Evolutionary conservation across 2,329 filamentous ascomycete genomes (phyloP).

Genomic region (Acrodontium crateriforme): DNA sequence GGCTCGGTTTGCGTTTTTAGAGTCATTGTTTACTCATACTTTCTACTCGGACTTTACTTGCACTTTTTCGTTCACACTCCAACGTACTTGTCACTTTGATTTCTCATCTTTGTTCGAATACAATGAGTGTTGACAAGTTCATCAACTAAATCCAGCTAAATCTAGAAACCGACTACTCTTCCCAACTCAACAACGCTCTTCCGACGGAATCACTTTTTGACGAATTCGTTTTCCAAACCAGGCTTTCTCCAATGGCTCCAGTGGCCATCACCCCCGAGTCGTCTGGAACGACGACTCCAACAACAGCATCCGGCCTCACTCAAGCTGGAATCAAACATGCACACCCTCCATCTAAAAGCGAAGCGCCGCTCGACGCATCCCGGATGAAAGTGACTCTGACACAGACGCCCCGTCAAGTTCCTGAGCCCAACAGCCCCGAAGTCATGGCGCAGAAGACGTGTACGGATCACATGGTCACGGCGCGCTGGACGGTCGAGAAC

Average conservation of each 20-base stretch:
- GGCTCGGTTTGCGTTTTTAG: too few species aligned
- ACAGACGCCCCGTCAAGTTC: conserved; percentile 27
- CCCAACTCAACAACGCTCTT: background rate
- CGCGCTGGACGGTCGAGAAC: conserved; percentile 46
- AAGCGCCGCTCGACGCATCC: conserved; percentile 31
- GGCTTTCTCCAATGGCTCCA: conserved; percentile 19
- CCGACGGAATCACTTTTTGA: too few species aligned
- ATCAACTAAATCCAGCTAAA: conserved; percentile 1
- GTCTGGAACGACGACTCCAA: conserved; percentile 24
- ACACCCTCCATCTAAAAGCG: conserved; percentile 9
- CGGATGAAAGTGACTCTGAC: conserved; percentile 28
- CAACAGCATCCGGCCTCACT: conserved; percentile 22
- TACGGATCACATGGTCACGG: conserved; percentile 84
- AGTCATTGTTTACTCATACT: too few species aligned
- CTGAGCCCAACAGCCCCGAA: conserved; percentile 26
- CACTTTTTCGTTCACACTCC: too few species aligned
- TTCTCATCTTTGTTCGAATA: background rate
- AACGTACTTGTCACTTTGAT: background rate
- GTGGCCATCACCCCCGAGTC: conserved; percentile 20
- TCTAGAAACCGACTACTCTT: background rate
- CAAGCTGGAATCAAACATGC: conserved; percentile 24
- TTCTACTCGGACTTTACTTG: too few species aligned
- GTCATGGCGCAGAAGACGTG: conserved; percentile 29
- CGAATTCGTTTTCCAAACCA: too few species aligned
- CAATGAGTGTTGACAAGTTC: conserved; percentile 4